A percentile compares a stretch with the other conserved stretches of the same genome.
Evolutionary conservation across 495 filamentous ascomycete genomes (phyloP).

Genomic region (Penicillium bovifimosum): DNA sequence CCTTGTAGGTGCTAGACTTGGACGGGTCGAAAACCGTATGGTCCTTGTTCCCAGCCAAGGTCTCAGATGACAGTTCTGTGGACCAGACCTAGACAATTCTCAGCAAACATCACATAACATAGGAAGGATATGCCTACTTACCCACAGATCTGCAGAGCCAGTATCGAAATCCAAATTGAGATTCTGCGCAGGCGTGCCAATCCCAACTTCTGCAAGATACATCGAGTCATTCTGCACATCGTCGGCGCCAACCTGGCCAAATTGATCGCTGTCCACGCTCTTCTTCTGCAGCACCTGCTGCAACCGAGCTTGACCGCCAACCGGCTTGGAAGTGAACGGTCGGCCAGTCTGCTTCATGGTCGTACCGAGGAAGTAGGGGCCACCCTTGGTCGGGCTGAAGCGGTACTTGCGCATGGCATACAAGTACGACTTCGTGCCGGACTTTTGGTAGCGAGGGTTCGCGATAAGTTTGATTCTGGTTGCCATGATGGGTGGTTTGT

Average conservation of each 20-base stretch:
- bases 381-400: conserved; percentile 63
- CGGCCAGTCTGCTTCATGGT: conserved; percentile 44
- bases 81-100: conserved; percentile 53
- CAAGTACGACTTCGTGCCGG: conserved; percentile 70
- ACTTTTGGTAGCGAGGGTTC: conserved; percentile 59
- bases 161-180: conserved; percentile 71
- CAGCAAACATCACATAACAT: neutral
- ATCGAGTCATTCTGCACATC: conserved; percentile 69
- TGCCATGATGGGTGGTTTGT: conserved; percentile 29
- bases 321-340: conserved; percentile 30
- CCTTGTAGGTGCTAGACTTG: conserved; percentile 57
- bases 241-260: conserved; percentile 58
- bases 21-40: conserved; percentile 52
- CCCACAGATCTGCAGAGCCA: conserved; percentile 74
- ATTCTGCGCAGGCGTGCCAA: conserved; percentile 65
- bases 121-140: conserved; percentile 30
- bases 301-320: conserved; percentile 43
- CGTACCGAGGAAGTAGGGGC: conserved; percentile 55
- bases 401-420: conserved; percentile 63
- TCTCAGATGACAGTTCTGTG: conserved; percentile 43
- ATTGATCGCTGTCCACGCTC: conserved; percentile 28
- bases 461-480: conserved; percentile 41
- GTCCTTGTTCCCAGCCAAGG: conserved; percentile 30
- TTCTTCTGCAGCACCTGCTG: conserved; percentile 50
- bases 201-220: conserved; percentile 61